These are phyloP conservation scores for Tetradesmus lagerheimii DNA, from an alignment of 139 green algal species.

Conservation along the genomic window DNA sequence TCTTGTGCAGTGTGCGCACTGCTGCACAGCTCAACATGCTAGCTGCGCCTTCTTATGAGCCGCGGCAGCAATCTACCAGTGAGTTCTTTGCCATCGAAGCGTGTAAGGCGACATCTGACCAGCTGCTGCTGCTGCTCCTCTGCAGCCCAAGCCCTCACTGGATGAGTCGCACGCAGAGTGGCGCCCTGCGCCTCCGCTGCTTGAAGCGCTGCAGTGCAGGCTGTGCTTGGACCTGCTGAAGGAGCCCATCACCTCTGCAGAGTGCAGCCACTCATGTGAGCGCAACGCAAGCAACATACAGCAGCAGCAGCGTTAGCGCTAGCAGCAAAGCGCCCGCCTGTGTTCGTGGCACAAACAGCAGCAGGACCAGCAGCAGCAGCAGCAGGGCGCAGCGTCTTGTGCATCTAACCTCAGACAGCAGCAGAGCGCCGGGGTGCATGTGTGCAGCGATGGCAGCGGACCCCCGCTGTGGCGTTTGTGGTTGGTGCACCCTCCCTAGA, in stretches of 20 bases:
- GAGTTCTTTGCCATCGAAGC: too few species aligned
- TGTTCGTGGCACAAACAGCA: too few species aligned
- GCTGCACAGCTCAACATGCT: not conserved
- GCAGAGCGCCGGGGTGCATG: too few species aligned
- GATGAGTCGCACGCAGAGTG: slow-evolving; percentile 42
- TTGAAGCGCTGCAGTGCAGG: slow-evolving; percentile 40
- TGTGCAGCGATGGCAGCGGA: too few species aligned
- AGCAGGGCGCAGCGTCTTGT: too few species aligned
- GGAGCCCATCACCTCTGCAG: slow-evolving; percentile 54
- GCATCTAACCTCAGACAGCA: too few species aligned
- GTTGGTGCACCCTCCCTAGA: too few species aligned
- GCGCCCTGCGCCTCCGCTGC: slow-evolving; percentile 47
- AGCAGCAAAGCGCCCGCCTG: too few species aligned
- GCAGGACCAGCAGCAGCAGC: too few species aligned
- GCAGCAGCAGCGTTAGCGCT: not conserved
- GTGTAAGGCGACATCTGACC: not conserved
- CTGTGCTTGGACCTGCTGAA: slow-evolving; percentile 53
- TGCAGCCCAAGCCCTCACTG: slow-evolving; percentile 45
- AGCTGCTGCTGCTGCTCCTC: not conserved
- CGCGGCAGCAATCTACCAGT: not conserved
- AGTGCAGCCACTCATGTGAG: slow-evolving; percentile 61
- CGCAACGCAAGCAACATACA: too few species aligned
- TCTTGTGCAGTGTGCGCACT: not conserved
- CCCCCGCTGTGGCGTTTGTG: too few species aligned
- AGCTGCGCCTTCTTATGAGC: not conserved